These are phyloP conservation scores for Oxytropis ochrocephala DNA, from an alignment of 306 rosid genomes.

Conservation along the genomic window DNA sequence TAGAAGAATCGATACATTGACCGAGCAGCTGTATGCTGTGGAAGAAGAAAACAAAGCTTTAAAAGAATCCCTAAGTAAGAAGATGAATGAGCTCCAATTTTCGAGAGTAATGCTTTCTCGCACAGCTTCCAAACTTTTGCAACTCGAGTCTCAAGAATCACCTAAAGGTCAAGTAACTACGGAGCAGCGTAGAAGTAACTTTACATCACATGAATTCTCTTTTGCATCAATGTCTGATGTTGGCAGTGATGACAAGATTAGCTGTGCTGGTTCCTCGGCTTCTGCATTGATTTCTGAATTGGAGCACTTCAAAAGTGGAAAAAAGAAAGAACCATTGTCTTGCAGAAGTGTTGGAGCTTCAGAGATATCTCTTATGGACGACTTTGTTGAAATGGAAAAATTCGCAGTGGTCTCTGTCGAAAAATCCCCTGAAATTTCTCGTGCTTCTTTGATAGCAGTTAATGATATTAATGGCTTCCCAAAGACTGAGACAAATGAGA, in stretches of 20 bases:
- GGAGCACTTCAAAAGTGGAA: constrained; percentile 58
- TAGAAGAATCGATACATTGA: constrained; percentile 36
- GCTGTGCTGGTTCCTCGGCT: constrained; percentile 75
- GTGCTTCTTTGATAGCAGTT: constrained; percentile 31
- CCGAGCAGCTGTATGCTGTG: constrained; percentile 50
- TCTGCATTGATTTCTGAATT: constrained; percentile 70
- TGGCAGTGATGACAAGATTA: constrained; percentile 78
- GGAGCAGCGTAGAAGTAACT: constrained; percentile 40
- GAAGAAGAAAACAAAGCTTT: constrained; percentile 75
- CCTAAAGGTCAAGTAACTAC: constrained; percentile 32
- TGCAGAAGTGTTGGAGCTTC: constrained; percentile 49
- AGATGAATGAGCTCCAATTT: constrained; percentile 60
- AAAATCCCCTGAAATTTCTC: constrained; percentile 29
- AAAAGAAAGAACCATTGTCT: constrained; percentile 36
- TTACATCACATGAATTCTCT: constrained; percentile 38
- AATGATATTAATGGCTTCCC: constrained; percentile 31
- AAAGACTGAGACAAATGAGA: constrained; percentile 25
- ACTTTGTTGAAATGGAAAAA: constrained; percentile 92
- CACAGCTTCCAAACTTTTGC: constrained; percentile 55
- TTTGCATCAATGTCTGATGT: constrained; percentile 59
- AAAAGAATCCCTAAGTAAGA: constrained; percentile 57
- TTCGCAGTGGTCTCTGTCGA: constrained; percentile 65
- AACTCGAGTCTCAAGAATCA: constrained; percentile 42
- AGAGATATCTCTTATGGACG: constrained; percentile 86
- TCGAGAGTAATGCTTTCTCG: constrained; percentile 61